Conservation (phyloP, 1,139 yeast species). For the Candida buenavistaensis region DNA sequence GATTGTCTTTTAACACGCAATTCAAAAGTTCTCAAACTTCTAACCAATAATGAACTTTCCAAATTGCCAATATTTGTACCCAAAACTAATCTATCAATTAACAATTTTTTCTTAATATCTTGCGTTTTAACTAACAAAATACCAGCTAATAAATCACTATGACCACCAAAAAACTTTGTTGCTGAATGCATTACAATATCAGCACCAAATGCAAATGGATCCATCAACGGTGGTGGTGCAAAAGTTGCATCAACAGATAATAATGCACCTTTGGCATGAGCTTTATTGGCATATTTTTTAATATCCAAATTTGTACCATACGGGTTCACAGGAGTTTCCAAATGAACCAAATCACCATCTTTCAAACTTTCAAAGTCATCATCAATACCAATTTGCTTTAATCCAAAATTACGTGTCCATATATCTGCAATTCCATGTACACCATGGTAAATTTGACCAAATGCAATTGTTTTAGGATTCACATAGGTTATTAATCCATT, state of each 20-base stretch:
- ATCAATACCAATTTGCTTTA: constrained; percentile 52
- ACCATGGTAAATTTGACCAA: constrained; percentile 87
- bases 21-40: constrained; percentile 80
- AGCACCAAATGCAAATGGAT: constrained; percentile 78
- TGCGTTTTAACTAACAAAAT: constrained; percentile 62
- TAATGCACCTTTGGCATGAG: constrained; percentile 70
- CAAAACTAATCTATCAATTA: constrained; percentile 60
- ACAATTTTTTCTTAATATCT: constrained; percentile 44
- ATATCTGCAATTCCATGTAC: constrained; percentile 68
- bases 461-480: constrained; percentile 73
- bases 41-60: constrained; percentile 69
- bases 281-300: constrained; percentile 57
- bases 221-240: constrained; percentile 89
- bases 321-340: constrained; percentile 91
- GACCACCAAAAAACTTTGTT: constrained; percentile 91
- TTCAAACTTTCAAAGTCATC: constrained; percentile 50
- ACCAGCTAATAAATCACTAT: constrained; percentile 89
- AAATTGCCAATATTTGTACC: constrained; percentile 81
- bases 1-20: constrained; percentile 69
- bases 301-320: constrained; percentile 71
- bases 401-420: constrained; percentile 58
- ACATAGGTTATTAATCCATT: constrained; percentile 69
- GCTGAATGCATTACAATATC: constrained; percentile 88
- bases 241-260: constrained; percentile 82
- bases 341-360: constrained; percentile 74